Evolutionary conservation across 2,329 filamentous ascomycete genomes (phyloP).

Genomic region (Orbilia blumenaviensis): DNA sequence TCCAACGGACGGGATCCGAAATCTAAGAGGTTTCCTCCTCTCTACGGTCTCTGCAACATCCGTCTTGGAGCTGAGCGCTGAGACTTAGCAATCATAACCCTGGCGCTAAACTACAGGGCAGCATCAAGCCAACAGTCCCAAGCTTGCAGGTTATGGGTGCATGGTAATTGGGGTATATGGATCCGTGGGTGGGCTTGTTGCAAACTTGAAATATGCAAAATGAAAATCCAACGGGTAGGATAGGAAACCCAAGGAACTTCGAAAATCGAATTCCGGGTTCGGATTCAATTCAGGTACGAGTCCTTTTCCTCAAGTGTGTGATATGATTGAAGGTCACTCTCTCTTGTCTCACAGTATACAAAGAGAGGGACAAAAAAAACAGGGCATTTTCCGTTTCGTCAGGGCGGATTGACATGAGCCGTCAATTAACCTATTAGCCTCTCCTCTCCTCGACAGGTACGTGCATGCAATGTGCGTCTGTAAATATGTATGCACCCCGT

Average conservation of each 20-base stretch:
- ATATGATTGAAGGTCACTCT: too few species aligned
- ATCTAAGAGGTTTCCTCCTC: neutral
- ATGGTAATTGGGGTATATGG: too few species aligned
- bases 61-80: slow-evolving; percentile 36
- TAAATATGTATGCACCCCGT: too few species aligned
- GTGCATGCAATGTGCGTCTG: too few species aligned
- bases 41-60: too few species aligned
- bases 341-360: slow-evolving; percentile 4
- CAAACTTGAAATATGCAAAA: too few species aligned
- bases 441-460: too few species aligned
- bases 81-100: slow-evolving; percentile 31
- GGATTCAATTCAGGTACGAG: neutral
- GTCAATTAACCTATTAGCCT: neutral
- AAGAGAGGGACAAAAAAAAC: neutral
- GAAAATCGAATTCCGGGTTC: too few species aligned
- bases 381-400: slow-evolving; percentile 10
- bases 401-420: slow-evolving; percentile 15
- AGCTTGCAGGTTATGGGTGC: too few species aligned
- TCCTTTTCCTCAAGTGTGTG: too few species aligned
- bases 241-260: neutral
- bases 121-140: too few species aligned
- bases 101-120: slow-evolving; percentile 36
- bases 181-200: slow-evolving; percentile 1
- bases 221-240: neutral
- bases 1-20: slow-evolving; percentile 35